Conservation (phyloP, 805 yeast genomes). For the Groenewaldozyma tartarivorans region DNA sequence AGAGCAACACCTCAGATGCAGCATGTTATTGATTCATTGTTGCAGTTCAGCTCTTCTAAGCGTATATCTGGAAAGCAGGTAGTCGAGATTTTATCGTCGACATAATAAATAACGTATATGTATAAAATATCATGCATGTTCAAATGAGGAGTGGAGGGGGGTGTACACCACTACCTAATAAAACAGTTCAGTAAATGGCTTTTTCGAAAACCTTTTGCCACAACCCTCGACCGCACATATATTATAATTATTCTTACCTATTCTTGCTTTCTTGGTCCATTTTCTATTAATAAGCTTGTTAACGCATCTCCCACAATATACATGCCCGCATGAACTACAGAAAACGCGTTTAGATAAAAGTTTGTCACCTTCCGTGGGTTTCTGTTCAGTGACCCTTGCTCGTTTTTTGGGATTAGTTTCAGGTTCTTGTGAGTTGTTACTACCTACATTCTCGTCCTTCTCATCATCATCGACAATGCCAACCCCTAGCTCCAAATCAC, state of each 20-base stretch:
- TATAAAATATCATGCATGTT: no score
- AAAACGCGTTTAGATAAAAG: slow-evolving; percentile 60
- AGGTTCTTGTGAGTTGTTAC: neutral
- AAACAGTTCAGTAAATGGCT: neutral
- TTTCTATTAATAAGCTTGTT: slow-evolving; percentile 43
- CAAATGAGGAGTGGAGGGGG: no score
- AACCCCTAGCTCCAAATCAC: slow-evolving; percentile 64
- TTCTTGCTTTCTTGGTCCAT: slow-evolving; percentile 17
- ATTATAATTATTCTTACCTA: neutral
- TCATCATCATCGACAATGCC: slow-evolving; percentile 37
- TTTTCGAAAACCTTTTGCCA: neutral
- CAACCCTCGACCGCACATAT: neutral
- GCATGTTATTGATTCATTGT: slow-evolving; percentile 4
- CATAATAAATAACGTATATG: no score
- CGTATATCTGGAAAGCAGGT: slow-evolving; percentile 6
- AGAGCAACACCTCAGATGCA: slow-evolving; percentile 3
- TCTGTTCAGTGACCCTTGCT: neutral
- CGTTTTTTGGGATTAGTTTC: neutral
- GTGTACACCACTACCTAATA: no score
- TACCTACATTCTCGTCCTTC: neutral
- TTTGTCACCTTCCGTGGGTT: slow-evolving; percentile 39
- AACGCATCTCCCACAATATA: slow-evolving; percentile 79
- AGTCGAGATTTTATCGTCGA: neutral
- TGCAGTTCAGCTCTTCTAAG: slow-evolving; percentile 10
- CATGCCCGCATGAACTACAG: slow-evolving; percentile 68